Conservation (phyloP, 441 rosid genomes). For the Flueggea neowawraea region DNA sequence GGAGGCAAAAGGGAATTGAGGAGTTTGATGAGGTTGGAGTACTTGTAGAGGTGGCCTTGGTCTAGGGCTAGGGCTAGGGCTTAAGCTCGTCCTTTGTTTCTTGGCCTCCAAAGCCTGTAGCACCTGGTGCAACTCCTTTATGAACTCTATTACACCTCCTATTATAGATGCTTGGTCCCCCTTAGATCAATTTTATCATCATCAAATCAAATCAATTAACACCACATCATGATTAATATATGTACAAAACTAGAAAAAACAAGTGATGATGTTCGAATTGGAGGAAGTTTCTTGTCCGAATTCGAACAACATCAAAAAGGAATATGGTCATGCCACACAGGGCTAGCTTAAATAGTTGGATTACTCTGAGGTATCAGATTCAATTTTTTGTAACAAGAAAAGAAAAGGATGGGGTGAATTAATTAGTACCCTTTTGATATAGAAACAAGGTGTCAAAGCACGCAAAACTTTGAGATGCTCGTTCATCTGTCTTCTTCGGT, state of each 20-base stretch:
- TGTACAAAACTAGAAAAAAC: not conserved
- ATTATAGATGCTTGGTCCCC: slow-evolving; percentile 96
- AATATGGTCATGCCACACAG: too few species aligned
- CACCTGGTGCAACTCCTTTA: slow-evolving; percentile 85
- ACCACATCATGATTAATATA: too few species aligned
- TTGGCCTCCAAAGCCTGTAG: slow-evolving; percentile 77
- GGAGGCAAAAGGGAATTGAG: slow-evolving; percentile 13
- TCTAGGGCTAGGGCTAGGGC: slow-evolving; percentile 61
- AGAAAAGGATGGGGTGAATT: too few species aligned
- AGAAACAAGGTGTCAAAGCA: slow-evolving; percentile 89
- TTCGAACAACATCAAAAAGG: too few species aligned
- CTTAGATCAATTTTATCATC: slow-evolving; percentile 19
- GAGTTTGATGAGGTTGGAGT: slow-evolving; percentile 16
- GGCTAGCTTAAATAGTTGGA: too few species aligned
- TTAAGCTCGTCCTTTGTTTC: slow-evolving; percentile 70
- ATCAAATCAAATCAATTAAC: too few species aligned
- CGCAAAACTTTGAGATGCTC: slow-evolving; percentile 88
- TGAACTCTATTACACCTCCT: slow-evolving; percentile 86
- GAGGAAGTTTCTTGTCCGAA: too few species aligned
- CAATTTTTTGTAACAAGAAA: not conserved
- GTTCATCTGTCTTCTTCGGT: slow-evolving; percentile 93
- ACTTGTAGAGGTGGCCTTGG: slow-evolving; percentile 22
- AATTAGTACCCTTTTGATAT: slow-evolving; percentile 70
- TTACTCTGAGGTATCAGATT: too few species aligned
- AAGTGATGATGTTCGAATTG: too few species aligned